These are phyloP conservation scores for Lactifluus hygrophoroides DNA, from an alignment of 768 basidiomycete genomes.

Conservation along the genomic window DNA sequence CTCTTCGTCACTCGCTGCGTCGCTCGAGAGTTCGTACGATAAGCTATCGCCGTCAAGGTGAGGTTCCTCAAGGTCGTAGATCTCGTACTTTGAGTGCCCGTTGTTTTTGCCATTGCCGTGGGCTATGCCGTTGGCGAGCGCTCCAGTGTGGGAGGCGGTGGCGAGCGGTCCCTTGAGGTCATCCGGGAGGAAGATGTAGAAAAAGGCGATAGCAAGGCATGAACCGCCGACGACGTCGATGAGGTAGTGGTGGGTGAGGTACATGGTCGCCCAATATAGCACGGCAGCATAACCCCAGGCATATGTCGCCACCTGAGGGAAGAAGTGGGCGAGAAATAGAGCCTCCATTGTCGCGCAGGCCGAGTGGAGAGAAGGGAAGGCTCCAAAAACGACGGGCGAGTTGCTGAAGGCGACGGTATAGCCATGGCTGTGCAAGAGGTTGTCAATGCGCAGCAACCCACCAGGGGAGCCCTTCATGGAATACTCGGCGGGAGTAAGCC, in stretches of 20 bases:
- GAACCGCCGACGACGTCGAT: slow-evolving; percentile 95
- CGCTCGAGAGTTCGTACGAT: slow-evolving; percentile 51
- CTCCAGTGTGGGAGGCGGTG: slow-evolving; percentile 41
- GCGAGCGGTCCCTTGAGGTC: slow-evolving; percentile 55
- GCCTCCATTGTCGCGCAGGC: slow-evolving; percentile 88
- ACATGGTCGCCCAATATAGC: slow-evolving; percentile 99
- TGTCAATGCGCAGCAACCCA: slow-evolving; percentile 87
- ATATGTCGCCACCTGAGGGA: slow-evolving; percentile 58
- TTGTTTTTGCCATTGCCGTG: slow-evolving; percentile 20
- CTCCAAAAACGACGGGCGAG: slow-evolving; percentile 92
- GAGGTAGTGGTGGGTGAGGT: slow-evolving; percentile 96
- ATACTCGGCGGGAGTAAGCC: slow-evolving; percentile 92
- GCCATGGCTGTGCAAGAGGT: slow-evolving; percentile 62
- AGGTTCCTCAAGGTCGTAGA: slow-evolving; percentile 69
- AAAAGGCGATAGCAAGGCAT: slow-evolving; percentile 78
- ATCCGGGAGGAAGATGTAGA: slow-evolving; percentile 84
- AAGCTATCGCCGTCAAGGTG: slow-evolving; percentile 32
- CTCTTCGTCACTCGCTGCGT: slow-evolving; percentile 50
- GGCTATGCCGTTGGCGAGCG: slow-evolving; percentile 24
- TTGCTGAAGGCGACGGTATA: slow-evolving; percentile 79
- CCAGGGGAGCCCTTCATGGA: slow-evolving; percentile 87
- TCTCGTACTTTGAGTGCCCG: slow-evolving; percentile 57
- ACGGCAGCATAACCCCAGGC: slow-evolving; percentile 79
- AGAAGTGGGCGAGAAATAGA: slow-evolving; percentile 91
- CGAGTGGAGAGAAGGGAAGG: slow-evolving; percentile 91